A percentile compares a stretch with the other conserved stretches of the same genome.
These are phyloP conservation scores for Fusarium siculi DNA, from an alignment of 2,329 filamentous ascomycete genomes.

Conservation along the genomic window DNA sequence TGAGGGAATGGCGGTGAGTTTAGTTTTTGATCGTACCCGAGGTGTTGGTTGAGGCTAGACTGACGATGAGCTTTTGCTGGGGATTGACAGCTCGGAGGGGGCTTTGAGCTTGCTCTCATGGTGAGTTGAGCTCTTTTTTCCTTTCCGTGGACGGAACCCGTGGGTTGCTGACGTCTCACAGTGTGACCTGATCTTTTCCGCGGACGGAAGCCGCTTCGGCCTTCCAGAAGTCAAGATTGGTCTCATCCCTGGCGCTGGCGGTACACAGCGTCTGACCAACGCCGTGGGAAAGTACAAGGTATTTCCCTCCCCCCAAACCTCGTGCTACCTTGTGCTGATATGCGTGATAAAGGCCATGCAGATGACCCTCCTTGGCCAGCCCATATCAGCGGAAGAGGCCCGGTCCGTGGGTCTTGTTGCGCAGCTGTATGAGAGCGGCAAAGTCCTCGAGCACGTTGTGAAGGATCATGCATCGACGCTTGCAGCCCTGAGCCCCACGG, in stretches of 20 bases:
- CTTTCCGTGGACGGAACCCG: conserved; percentile 4
- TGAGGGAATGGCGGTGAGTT: conserved; percentile 60
- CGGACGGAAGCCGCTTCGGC: conserved; percentile 50
- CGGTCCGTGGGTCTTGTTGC: conserved; percentile 42
- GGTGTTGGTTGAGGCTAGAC: background rate
- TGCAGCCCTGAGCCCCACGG: conserved; percentile 40
- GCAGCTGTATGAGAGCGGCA: conserved; percentile 42
- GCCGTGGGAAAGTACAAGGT: conserved; percentile 54
- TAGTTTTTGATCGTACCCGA: background rate
- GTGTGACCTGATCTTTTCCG: conserved; percentile 54
- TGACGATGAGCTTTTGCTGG: conserved; percentile 5
- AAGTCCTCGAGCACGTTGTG: conserved; percentile 43
- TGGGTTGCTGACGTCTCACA: conserved; percentile 18
- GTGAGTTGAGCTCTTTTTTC: conserved; percentile 43
- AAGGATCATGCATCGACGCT: conserved; percentile 39
- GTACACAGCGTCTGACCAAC: conserved; percentile 54
- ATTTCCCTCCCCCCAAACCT: background rate
- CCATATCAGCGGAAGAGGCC: conserved; percentile 44
- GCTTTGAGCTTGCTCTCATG: conserved; percentile 61
- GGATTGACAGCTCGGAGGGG: conserved; percentile 57
- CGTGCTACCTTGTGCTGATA: background rate
- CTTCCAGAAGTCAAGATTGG: conserved; percentile 54
- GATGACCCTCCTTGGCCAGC: conserved; percentile 46
- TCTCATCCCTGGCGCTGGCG: conserved; percentile 54
- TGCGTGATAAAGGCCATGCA: conserved; percentile 45